Evolutionary conservation across 441 rosid genomes (phyloP), one percentile per base, ranked within the genome.

Genomic region (Adansonia grandidieri): DNA sequence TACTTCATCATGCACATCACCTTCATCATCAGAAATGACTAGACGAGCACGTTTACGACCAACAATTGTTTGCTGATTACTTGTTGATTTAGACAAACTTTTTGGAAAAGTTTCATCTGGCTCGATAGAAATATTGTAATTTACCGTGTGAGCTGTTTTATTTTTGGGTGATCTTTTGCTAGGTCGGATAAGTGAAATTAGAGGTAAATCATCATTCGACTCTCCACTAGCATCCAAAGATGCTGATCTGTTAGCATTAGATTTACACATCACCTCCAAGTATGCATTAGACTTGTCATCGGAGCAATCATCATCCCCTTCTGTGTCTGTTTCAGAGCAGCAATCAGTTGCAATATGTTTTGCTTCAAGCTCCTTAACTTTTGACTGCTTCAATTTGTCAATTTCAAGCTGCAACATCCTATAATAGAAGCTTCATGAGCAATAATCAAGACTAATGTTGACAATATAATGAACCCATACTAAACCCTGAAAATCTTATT

Each of bases 291-390:
- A 63, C 84, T 75, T 84, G 81, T 82, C 78, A 79, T 85, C 87
- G 51, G 86, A 85, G 71, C 77, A 78, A 80, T 82, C 68, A 78
- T 79, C 88, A 79, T 87, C 91, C 75, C 82, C 96, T 80, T 91
- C 98, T 48, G 98, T 90, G 79, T 97, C 98, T 57, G 96, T 95
- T 83, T 97, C 98, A 77, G 96, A 87, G 86, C 97, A 95, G 84
- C 84, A 87, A 74, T 91, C 96, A 54, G 48, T 77, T 54, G 83
- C 77, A 65, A 76, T 74, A 80, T 75, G 79, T 57, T 85, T 75
- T 14, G 6, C 73, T 74, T 88, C 89, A 69, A 77, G 84, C 81
- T 87, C 84, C 80, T 14, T 68, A 66, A 20, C 69, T 82, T 81
- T 81, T 62, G 85, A 80, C 76, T 89, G 87, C 85, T 93, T 89